Base-by-base conservation (phyloP, 306 rosid genomes). In the Cicer chorassanicum region DNA sequence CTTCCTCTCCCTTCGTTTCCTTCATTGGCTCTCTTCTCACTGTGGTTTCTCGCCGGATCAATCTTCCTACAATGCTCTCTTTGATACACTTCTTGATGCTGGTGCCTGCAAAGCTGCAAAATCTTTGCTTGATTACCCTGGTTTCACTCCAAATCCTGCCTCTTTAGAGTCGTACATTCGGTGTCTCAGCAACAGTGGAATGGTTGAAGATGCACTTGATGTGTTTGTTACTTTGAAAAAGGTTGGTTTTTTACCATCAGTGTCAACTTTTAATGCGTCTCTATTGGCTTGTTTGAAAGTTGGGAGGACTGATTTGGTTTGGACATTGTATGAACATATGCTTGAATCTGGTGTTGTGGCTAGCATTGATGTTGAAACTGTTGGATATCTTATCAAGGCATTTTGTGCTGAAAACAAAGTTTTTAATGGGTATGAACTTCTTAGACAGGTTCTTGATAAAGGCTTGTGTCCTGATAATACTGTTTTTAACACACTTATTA, bases 311-410 rank as follows among this genome's bases (percentile, higher is more conserved):
- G 90, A 85, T 79, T 62, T 87, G 77, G 53, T 90, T 62, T 86
- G 96, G 98, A 86, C 42, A 45, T 83, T 90, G 82, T 93, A 90
- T 72, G 77, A 68, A 19, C 82, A 82, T 73, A 84, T 92, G 96
- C 64, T 74, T 77, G 84, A 81, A 75, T 82, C 82, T 60, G 88
- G 84, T 81, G 90, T 79, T 81, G 84, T 63, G 2, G 80, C 78
- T 45, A 75, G 75, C 77, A 74, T 87, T 72, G 79, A 73, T 65
- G 86, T 80, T 6, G 78, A 88, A 78, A 90, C 96, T 63, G 86
- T 87, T 71, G 86, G 82, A 39, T 80, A 70, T 81, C 79, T 93
- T 14, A 86, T 90, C 71, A 86, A 53, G 72, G 93, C 93, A 1
- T 86, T 83, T 67, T 90, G 96, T 62, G 74, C 51, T 6, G 89